A percentile compares a stretch with the other conserved stretches of the same genome.
Evolutionary conservation across 306 rosid species (phyloP).

Genomic region (Acmispon strigosus): DNA sequence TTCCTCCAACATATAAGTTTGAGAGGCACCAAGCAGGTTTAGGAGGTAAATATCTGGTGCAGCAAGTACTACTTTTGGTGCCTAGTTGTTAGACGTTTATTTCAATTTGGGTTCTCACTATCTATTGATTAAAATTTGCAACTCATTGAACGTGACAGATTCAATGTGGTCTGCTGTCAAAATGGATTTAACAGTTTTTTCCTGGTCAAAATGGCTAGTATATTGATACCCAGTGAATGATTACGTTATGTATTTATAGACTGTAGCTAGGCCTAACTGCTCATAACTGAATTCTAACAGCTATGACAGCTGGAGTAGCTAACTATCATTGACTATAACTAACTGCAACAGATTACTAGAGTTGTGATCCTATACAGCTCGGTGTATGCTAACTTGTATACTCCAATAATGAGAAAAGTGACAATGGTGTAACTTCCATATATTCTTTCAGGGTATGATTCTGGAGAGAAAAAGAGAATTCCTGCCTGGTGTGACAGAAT

Average conservation of each 20-base stretch:
- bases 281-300: no score
- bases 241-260: no score
- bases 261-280: no score
- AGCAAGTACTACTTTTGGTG: neutral
- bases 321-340: no score
- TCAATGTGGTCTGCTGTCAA: conserved; percentile 12
- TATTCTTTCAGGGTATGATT: conserved; percentile 68
- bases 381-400: no score
- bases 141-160: conserved; percentile 14
- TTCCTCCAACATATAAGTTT: conserved; percentile 98
- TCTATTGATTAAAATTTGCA: neutral
- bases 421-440: neutral
- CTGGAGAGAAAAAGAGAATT: conserved; percentile 97
- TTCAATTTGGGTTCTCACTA: conserved; percentile 6
- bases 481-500: conserved; percentile 99
- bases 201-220: neutral
- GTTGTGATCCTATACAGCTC: no score
- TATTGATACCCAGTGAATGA: neutral
- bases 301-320: no score
- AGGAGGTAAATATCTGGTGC: conserved; percentile 50
- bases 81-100: neutral
- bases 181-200: conserved; percentile 9
- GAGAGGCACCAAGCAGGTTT: conserved; percentile 87
- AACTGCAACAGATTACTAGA: no score
- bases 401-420: neutral